Conservation (phyloP, 2,329 filamentous ascomycete genomes). For the Penicillium vulpinum region DNA sequence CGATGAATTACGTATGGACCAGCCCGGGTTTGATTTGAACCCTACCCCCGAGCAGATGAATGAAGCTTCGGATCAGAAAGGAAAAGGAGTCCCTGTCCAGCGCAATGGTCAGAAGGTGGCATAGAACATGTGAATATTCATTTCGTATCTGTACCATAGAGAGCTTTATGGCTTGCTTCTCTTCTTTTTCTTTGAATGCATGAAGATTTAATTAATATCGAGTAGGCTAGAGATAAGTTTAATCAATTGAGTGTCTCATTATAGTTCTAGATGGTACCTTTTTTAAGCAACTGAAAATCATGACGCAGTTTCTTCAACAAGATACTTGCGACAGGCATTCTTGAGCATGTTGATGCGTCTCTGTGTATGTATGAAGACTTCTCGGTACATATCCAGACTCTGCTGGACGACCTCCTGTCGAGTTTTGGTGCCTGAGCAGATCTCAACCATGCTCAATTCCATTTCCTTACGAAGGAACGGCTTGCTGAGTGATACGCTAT, state of each 20-base stretch:
- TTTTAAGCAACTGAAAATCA: constrained; percentile 7
- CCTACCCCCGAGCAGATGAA: not conserved
- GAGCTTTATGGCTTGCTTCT: not conserved
- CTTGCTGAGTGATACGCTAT: constrained; percentile 74
- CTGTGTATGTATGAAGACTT: constrained; percentile 79
- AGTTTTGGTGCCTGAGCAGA: constrained; percentile 82
- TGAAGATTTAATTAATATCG: not conserved
- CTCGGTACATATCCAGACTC: constrained; percentile 81
- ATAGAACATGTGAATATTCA: not conserved
- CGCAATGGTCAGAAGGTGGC: not conserved
- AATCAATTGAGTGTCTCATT: not conserved
- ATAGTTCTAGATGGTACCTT: not conserved
- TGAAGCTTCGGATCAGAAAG: not conserved
- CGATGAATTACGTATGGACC: not conserved
- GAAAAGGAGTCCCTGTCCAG: not conserved
- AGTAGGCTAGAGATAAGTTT: not conserved
- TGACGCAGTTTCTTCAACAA: constrained; percentile 42
- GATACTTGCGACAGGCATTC: constrained; percentile 59
- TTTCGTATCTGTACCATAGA: not conserved
- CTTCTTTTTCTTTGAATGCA: not conserved
- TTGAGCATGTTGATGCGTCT: constrained; percentile 68
- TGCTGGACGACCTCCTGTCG: constrained; percentile 74
- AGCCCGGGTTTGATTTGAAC: not conserved
- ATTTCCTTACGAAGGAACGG: constrained; percentile 97
- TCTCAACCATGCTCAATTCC: constrained; percentile 95